Base-by-base conservation (phyloP, 495 filamentous ascomycete species). In the Jackrogersella multiformis region DNA sequence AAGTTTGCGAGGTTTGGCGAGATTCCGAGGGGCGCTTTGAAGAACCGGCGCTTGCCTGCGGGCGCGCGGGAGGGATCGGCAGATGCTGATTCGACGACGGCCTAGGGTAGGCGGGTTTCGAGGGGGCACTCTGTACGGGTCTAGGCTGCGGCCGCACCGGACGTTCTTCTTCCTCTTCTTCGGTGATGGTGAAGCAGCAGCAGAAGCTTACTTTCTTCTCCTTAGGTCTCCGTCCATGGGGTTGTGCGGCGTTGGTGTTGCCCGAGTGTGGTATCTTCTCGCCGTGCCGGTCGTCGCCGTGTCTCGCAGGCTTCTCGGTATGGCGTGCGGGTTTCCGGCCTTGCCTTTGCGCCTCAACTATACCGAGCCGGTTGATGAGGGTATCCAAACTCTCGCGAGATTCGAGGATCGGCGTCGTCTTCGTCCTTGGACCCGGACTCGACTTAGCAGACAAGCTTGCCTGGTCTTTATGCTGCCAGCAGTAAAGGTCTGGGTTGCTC, bases 381-480 rank as follows among this genome's bases (percentile, higher is more conserved):
- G 92, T 95, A 75, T 97, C 93, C 44, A 96, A 84, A 72, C 93
- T 97, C 36, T 85, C 87, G 56, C 90, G 82, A 53, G 86, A 79
- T 68, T 88, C 81, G 21, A 86, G 61, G 5, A 80, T 78, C 0
- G 76, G 73, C 10, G 68, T 76, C 10, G 69, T 56, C 20, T 72
- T 66, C 38, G 68, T 53, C 35, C 70, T 65, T 7, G 78, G 73
- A 4, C 78, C 79, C 0, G 81, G 77, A 35, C 73, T 82, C 24
- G 81, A 81, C 8, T 66, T 64, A 4, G 80, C 73, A 15, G 80
- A 79, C 34, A 73, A 59, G 45, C 66, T 76, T 18, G 92, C 92
- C 75, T 99, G 95, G 61, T 96, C 92, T 68, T 92, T 92, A 77
- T 99, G 95, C 72, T 96, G 91, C 89, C 92, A 96, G 82, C 95